Base-by-base conservation (phyloP, 176 grass and related monocot genomes). In the Aechmea fasciata region DNA sequence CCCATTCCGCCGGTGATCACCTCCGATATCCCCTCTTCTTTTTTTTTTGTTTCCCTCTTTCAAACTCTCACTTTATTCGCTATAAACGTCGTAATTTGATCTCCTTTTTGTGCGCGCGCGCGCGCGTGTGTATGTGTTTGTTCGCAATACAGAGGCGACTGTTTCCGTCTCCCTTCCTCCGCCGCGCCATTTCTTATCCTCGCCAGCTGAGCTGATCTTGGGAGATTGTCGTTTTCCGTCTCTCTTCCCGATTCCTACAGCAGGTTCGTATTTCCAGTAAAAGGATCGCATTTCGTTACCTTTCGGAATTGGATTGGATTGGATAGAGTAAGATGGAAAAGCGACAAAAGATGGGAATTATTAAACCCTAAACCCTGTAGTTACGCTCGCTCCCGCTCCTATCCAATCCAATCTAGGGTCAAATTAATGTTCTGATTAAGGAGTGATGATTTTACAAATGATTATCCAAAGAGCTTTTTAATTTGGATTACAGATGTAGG, bases 201-300 rank as follows among this genome's bases (percentile, higher is more conserved):
- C 19, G 19, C 5, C 15, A 48, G 11, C 23, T 18, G 41, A 53
- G 28, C 68, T 71, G 55, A n/a, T 61, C 55, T 61, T 61, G 55
- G 55, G 20, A 19, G 55, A 61, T 61, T n/a, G 10, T 3, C 15
- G 55, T 13, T 66, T 70, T 4, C 22, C 17, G 10, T 65, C 47
- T 12, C 64, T 66, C 47, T 51, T 75, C 49, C 53, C 14, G 48
- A 63, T 15, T 12, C 12, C 23, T n/a, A 12, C 13, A 19, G 66
- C 23, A 65, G 79, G 72, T 82, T 74, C 67, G 13, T 63, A 47
- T 10, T 48, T 70, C 26, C 11, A 6, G 33, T 61, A 15, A 22
- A 61, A 61, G 0, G 7, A 9, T 10, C 10, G 4, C 10, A 17
- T 7, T 54, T 59, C 9, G 8, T 3, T 59, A 14, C 0, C 10